Evolutionary conservation across 768 basidiomycete genomes (phyloP), one percentile per base, ranked within the genome.

Genomic region (Agrocybe pediades): DNA sequence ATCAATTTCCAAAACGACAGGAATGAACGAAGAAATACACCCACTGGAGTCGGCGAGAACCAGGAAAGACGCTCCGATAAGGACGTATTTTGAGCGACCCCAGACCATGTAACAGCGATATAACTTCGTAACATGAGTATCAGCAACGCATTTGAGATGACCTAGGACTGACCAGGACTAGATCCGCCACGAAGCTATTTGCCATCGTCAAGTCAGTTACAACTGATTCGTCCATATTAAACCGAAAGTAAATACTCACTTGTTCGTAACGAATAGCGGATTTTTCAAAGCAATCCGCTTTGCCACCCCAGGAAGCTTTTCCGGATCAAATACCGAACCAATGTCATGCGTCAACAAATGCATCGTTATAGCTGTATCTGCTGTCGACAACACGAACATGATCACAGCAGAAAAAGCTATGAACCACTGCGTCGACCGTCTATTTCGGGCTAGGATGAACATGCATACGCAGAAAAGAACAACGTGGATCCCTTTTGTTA

Each of bases 381-480:
- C 54, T 9, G 54, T 55, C n/a, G 54, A 55, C 29, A 55, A 19
- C n/a, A 36, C 42, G 25, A 55, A 55, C 54, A 55, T 45, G 17
- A 55, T 24, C 15, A 55, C 23, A 9, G 54, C 54, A 24, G 54
- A 49, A 8, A 40, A 11, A 16, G 49, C 17, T 13, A 50, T 55
- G 36, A 55, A 55, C 48, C 48, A 49, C n/a, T 50, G 54, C 1
- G 54, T 46, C 2, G 48, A 45, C 8, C 41, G 41, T 23, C 27
- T 49, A 26, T 50, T 44, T 6, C 48, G 54, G 5, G 49, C 13
- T 17, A 55, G 48, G 29, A 55, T 55, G 43, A 30, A 55, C 48
- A 55, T 49, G 54, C 54, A 55, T n/a, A 55, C 30, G 36, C 29
- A 55, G 25, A 55, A 55, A n/a, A 55, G 54, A 24, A 49, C 42